phyloP scores from a whole-genome alignment of 768 basidiomycete genomes.

The Polyporus arcularius region DNA sequence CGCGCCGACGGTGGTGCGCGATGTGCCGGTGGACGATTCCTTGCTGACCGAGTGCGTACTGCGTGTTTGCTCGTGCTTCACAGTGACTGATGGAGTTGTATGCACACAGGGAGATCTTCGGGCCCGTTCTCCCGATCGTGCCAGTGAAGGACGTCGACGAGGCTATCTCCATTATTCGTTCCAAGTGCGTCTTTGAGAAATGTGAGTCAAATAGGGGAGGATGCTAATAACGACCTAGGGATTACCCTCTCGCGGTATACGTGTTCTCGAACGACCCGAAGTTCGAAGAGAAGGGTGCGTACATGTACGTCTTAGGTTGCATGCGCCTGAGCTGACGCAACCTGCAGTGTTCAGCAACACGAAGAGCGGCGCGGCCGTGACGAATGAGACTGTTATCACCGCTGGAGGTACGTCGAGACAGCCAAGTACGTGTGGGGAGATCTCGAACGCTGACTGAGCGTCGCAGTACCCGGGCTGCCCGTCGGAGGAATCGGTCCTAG shows the following conservation, averaged over 20 bases:
- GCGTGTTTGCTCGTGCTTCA: background rate
- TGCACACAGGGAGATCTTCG: conserved; percentile 72
- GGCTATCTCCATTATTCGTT: conserved; percentile 69
- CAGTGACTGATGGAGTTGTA: background rate
- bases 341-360: conserved; percentile 65
- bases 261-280: conserved; percentile 65
- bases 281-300: conserved; percentile 62
- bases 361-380: conserved; percentile 65
- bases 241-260: conserved; percentile 76
- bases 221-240: conserved; percentile 39
- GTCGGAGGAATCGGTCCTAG: conserved; percentile 74
- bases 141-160: conserved; percentile 70
- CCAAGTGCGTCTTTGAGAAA: conserved; percentile 52
- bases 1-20: conserved; percentile 70
- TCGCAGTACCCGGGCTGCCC: conserved; percentile 59
- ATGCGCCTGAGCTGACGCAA: background rate
- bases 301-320: background rate
- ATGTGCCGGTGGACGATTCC: conserved; percentile 63
- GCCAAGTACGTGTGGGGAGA: background rate
- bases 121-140: conserved; percentile 76
- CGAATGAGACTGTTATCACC: conserved; percentile 73
- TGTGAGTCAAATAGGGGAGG: too few relatives aligned
- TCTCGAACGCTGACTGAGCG: background rate
- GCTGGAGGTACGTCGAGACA: conserved; percentile 44
- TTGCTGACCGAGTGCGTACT: conserved; percentile 72